phyloP scores from a whole-genome alignment of 176 grass and related monocot genomes.

The Lolium multiflorum region DNA sequence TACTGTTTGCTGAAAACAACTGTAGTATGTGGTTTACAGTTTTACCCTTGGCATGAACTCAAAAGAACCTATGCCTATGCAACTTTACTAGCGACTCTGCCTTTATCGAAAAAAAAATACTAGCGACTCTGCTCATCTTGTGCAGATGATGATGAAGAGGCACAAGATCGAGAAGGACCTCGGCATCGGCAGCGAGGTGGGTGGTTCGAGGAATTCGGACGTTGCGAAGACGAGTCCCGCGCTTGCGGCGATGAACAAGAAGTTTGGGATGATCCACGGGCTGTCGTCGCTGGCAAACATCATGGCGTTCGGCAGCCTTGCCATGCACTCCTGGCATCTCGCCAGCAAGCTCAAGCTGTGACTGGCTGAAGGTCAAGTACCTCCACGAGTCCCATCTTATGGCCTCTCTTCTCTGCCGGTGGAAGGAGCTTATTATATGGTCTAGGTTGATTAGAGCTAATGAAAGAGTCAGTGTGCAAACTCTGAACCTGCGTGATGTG shows the following conservation, averaged over 20 bases:
- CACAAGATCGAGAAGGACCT: constrained; percentile 90
- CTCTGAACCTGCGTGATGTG: background rate
- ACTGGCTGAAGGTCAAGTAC: too few species aligned
- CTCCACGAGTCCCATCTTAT: background rate
- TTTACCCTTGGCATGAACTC: background rate
- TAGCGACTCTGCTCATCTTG: background rate
- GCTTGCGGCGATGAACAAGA: constrained; percentile 70
- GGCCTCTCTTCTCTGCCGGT: background rate
- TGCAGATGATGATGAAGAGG: constrained; percentile 85
- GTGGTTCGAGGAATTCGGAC: constrained; percentile 65
- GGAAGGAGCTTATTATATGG: background rate
- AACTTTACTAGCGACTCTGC: background rate
- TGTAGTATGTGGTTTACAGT: background rate
- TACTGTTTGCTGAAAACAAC: background rate
- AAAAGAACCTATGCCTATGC: constrained; percentile 14
- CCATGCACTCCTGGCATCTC: too few species aligned
- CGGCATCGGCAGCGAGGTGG: constrained; percentile 64
- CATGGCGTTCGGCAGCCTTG: too few species aligned
- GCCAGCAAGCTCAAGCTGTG: constrained; percentile 70
- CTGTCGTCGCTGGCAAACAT: too few species aligned
- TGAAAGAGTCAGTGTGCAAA: background rate
- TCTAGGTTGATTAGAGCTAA: background rate
- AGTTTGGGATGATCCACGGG: too few species aligned
- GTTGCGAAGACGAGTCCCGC: constrained; percentile 54
- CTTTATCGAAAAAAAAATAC: too few species aligned